Base-by-base conservation (phyloP, 257 asterid genomes). In the Haberlea rhodopensis region DNA sequence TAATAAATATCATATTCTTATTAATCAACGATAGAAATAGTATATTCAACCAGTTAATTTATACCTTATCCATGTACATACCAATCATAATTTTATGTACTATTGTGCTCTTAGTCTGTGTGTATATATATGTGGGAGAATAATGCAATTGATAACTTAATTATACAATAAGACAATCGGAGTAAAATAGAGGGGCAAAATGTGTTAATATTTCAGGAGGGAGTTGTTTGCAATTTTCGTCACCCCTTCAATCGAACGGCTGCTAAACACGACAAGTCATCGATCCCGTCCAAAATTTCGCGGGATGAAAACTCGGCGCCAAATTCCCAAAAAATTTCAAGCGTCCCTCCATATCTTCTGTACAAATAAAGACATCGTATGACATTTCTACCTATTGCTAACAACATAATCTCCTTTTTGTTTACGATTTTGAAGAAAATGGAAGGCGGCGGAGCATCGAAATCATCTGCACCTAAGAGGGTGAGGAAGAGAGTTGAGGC, bases 401-500 rank as follows among this genome's bases (percentile, higher is more conserved):
- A 43, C 20, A 19, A 5, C 51, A 4, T 4, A 37, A 15, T 43
- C 51, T 7, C 51, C 51, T 43, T 20, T 43, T 16, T 20, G 19
- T 43, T 5, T 4, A 3, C 19, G 19, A 43, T 43, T 16, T 16
- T 16, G 51, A 43, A 43, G 55, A 8, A 52, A 68, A 84, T 87
- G 95, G 87, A 82, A 1, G 86, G 86, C 62, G 72, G 79, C 6
- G 71, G 75, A 62, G 52, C 75, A 34, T 58, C 84, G 21, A 18
- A 61, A 53, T 74, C 84, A 9, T 81, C 74, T 21, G 82, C 84
- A 5, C 59, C 86, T 37, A n/a, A 43, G 65, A 74, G 86, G 20
- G 45, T 53, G 58, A 75, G 89, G 81, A 88, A 88, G 76, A 82
- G 95, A 61, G 90, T 87, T 1, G 94, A 87, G 65, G 94, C 80